A percentile compares a stretch with the other conserved stretches of the same genome.
These are phyloP conservation scores for Rhizopogon sp. DNA, from an alignment of 768 basidiomycete genomes.

Conservation along the genomic window DNA sequence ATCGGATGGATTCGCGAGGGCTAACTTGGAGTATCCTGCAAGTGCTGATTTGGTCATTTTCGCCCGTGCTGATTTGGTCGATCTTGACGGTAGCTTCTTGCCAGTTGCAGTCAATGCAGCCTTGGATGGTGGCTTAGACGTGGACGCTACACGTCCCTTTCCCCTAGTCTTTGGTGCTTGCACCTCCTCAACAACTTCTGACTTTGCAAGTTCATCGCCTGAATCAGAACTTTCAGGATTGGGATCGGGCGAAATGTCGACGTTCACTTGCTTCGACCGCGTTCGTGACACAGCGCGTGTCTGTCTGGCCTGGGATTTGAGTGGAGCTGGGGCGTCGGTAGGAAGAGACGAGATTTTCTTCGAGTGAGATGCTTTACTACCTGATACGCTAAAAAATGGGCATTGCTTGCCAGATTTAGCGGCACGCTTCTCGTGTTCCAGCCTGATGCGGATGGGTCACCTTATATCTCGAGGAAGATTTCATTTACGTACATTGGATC, in stretches of 20 bases:
- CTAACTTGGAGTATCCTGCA: neutral
- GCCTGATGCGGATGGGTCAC: constrained; percentile 32
- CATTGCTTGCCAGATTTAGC: constrained; percentile 40
- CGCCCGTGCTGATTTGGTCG: neutral
- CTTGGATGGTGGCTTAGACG: neutral
- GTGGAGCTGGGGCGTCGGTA: constrained; percentile 12
- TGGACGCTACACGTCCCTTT: neutral
- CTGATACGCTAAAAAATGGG: constrained; percentile 35
- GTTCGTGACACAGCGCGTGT: constrained; percentile 6
- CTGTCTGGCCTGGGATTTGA: constrained; percentile 2
- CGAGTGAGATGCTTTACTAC: constrained; percentile 28
- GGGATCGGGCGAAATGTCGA: neutral
- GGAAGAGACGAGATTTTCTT: constrained; percentile 22
- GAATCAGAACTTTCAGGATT: constrained; percentile 5
- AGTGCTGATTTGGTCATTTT: neutral
- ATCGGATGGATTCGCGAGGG: neutral
- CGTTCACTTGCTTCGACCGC: constrained; percentile 4
- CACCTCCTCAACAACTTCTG: constrained; percentile 10
- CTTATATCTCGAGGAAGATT: neutral
- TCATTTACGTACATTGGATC: constrained; percentile 71
- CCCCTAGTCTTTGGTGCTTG: constrained; percentile 6
- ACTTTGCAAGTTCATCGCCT: constrained; percentile 18
- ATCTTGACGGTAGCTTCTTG: neutral
- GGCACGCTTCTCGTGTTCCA: constrained; percentile 70
- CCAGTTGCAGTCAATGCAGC: neutral